Base-by-base conservation (phyloP, 495 filamentous ascomycete species). In the Neurospora sp. region DNA sequence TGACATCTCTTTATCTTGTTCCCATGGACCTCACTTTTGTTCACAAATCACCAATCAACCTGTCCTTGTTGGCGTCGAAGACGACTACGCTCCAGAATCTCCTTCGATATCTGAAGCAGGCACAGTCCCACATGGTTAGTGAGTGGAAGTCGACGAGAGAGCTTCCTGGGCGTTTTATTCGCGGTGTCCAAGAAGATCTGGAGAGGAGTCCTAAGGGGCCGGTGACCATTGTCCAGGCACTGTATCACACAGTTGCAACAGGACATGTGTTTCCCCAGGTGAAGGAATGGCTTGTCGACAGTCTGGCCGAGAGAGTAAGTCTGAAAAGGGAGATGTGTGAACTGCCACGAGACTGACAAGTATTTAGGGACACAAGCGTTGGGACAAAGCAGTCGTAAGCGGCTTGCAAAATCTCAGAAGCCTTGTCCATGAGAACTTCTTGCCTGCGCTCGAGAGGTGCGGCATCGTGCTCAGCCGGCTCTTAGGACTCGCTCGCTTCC, bases 281-380 rank as follows among this genome's bases (percentile, higher is more conserved):
- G 71, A 89, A 88, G 77, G 96, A 98, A 79, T 99, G 97, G 89
- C 82, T 99, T 3, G 89, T 95, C 6, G 95, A 98, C 82, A 91
- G 92, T 75, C 82, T 99, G 38, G 89, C 89, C 38, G 96, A 98
- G 76, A 86, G 93, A 77, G 94, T 96, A 87, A 74, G 87, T 78
- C 16, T 62, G 18, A 27, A 27, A 23, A 14, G 44, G 1, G 20
- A 23, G 11, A 54, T 14, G 35, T 14, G 60, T 23, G 44, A n/a
- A 69, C 27, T 31, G 70, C 20, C 70, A 14, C 41, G 12, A 12
- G 20, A 27, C 49, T 60, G 1, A 60, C 49, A 60, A 14, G 20
- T 60, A 27, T 39, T 3, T 73, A 97, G 93, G 94, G 94, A 4
- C 93, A 97, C 77, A 98, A 97, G 81, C 88, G 96, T 72, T 99